These are phyloP conservation scores for Aspergillus fumigatiaffinis DNA, from an alignment of 2,329 filamentous ascomycete genomes.

Conservation along the genomic window DNA sequence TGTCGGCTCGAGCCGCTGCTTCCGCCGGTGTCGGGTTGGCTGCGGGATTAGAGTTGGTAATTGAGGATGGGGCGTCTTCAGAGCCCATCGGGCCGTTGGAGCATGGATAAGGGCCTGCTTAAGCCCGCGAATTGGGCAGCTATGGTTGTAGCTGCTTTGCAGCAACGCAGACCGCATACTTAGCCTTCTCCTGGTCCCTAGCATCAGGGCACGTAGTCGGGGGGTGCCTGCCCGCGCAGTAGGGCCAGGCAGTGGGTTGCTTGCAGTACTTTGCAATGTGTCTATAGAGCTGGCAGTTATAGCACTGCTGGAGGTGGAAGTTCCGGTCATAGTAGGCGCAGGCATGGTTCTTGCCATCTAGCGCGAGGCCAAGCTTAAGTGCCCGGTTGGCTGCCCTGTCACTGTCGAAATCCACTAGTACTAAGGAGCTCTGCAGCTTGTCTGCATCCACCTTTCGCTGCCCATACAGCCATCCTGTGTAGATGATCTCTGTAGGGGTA, in stretches of 20 bases:
- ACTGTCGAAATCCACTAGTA: background rate
- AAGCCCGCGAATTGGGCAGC: background rate
- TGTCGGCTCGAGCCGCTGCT: background rate
- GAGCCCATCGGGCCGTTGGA: background rate
- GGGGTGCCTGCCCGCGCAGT: background rate
- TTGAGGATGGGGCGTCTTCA: background rate
- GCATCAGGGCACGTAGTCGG: background rate
- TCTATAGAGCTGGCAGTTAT: background rate
- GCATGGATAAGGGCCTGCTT: background rate
- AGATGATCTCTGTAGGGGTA: background rate
- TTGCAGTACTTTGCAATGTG: slow-evolving; percentile 1
- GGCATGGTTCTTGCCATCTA: background rate
- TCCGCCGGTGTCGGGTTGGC: background rate
- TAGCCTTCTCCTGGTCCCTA: background rate
- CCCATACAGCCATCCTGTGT: background rate
- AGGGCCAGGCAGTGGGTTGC: background rate
- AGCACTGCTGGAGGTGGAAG: background rate
- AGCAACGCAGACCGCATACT: background rate
- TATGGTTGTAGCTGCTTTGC: background rate
- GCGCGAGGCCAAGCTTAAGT: background rate
- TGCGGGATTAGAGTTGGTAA: background rate
- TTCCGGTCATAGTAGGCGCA: too few species aligned
- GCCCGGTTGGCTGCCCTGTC: background rate
- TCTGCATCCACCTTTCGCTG: background rate
- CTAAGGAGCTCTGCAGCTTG: background rate